These are phyloP conservation scores for Apostasia shenzhenica DNA, from an alignment of 106 monocot genomes.

Conservation along the genomic window DNA sequence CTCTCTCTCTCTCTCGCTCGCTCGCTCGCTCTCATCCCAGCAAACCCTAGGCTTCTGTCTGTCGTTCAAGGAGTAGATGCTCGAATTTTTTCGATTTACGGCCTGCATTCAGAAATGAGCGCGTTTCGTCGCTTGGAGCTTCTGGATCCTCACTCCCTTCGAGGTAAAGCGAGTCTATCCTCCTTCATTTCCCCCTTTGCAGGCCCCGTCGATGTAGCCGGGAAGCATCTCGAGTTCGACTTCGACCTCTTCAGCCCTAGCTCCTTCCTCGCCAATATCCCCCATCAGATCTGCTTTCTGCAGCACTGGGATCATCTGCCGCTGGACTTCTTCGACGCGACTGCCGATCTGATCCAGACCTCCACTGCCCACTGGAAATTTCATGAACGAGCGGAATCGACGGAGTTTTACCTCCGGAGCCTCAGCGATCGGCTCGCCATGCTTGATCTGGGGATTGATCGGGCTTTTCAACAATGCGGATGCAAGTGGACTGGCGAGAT, in stretches of 20 bases:
- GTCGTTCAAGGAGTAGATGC: not conserved
- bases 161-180: not conserved
- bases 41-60: not conserved
- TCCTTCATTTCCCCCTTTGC: not conserved
- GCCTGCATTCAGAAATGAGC: not conserved
- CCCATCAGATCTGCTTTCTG: not conserved
- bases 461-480: not conserved
- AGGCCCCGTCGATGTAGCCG: not conserved
- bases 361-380: not conserved
- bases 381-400: too few relatives aligned
- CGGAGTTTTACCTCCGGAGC: slow-evolving; percentile 4
- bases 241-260: slow-evolving; percentile 25
- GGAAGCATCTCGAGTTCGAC: slow-evolving; percentile 14
- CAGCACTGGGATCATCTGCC: not conserved
- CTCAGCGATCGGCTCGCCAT: slow-evolving; percentile 57
- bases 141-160: not conserved
- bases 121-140: not conserved
- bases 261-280: not conserved
- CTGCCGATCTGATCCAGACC: slow-evolving; percentile 16
- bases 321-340: slow-evolving; percentile 6
- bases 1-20: not conserved
- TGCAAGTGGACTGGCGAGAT: not conserved
- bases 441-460: slow-evolving; percentile 39
- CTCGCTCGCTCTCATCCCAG: not conserved
- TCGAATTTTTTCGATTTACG: not conserved